phyloP scores from a whole-genome alignment of 2,329 filamentous ascomycete genomes.

The Penicillium sp. region DNA sequence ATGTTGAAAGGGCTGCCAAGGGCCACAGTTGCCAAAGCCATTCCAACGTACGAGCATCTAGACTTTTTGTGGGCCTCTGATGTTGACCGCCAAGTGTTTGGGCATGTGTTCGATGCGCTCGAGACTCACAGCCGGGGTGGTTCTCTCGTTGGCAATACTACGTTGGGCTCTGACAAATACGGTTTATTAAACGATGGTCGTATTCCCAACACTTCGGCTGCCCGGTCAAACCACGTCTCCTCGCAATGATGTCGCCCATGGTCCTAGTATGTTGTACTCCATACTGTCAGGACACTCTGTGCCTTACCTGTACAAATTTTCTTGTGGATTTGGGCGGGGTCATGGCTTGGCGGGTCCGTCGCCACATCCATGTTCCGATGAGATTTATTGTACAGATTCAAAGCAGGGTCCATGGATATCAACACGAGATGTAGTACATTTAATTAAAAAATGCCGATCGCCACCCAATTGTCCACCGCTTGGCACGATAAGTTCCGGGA shows the following conservation, averaged over 20 bases:
- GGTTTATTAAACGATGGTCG: slow-evolving; percentile 7
- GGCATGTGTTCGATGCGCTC: slow-evolving; percentile 85
- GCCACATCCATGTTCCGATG: background rate
- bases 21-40: slow-evolving; percentile 80
- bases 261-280: background rate
- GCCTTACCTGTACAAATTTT: background rate
- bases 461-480: background rate
- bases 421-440: background rate
- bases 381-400: background rate
- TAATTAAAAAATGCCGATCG: background rate
- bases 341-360: background rate
- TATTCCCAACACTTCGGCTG: slow-evolving; percentile 19
- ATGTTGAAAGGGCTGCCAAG: slow-evolving; percentile 87
- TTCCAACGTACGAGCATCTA: slow-evolving; percentile 92
- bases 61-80: slow-evolving; percentile 94
- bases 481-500: slow-evolving; percentile 3
- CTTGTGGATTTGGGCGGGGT: background rate
- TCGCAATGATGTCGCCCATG: background rate
- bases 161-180: background rate
- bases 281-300: background rate
- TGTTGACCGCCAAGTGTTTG: slow-evolving; percentile 80
- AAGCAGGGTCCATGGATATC: background rate
- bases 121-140: slow-evolving; percentile 55
- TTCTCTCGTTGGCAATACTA: background rate
- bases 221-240: background rate